Conservation (phyloP, 2,329 filamentous ascomycete genomes). For the Verticillium klebahnii region DNA sequence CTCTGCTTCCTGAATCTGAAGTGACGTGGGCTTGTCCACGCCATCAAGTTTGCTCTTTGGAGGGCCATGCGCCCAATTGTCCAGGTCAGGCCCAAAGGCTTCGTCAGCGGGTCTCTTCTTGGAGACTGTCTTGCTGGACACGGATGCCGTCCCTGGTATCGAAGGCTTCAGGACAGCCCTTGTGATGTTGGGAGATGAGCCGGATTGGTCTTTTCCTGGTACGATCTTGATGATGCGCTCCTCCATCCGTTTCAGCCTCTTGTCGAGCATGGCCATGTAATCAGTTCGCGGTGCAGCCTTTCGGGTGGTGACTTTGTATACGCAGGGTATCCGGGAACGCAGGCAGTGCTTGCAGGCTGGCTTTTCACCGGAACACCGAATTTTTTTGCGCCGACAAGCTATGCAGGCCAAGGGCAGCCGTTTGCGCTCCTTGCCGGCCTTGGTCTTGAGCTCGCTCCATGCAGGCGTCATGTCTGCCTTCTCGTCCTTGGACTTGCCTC, state of each 20-base stretch:
- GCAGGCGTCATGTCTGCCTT: slow-evolving; percentile 56
- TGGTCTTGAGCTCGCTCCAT: slow-evolving; percentile 83
- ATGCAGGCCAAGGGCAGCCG: slow-evolving; percentile 90
- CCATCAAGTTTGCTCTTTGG: slow-evolving; percentile 43
- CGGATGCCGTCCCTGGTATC: slow-evolving; percentile 45
- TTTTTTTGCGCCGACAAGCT: slow-evolving; percentile 94
- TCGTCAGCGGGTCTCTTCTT: slow-evolving; percentile 86
- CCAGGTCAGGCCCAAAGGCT: slow-evolving; percentile 77
- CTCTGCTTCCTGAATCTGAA: slow-evolving; percentile 60
- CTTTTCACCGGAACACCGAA: slow-evolving; percentile 95
- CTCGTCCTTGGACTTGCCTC: slow-evolving; percentile 50
- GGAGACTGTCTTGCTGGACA: slow-evolving; percentile 42
- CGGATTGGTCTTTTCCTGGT: slow-evolving; percentile 76
- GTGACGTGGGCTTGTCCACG: slow-evolving; percentile 45
- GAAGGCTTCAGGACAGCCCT: slow-evolving; percentile 82
- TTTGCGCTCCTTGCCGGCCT: slow-evolving; percentile 94
- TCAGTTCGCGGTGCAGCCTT: slow-evolving; percentile 94
- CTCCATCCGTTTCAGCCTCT: slow-evolving; percentile 93
- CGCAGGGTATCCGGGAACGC: slow-evolving; percentile 86
- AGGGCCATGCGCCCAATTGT: slow-evolving; percentile 69
- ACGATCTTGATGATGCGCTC: slow-evolving; percentile 95
- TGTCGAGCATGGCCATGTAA: slow-evolving; percentile 99
- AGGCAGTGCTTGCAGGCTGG: slow-evolving; percentile 96
- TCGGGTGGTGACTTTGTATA: slow-evolving; percentile 93
- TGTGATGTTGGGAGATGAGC: slow-evolving; percentile 58